These are phyloP conservation scores for Coemansia sp. DNA, from an alignment of 192 early-diverging fungal genomes.

Conservation along the genomic window DNA sequence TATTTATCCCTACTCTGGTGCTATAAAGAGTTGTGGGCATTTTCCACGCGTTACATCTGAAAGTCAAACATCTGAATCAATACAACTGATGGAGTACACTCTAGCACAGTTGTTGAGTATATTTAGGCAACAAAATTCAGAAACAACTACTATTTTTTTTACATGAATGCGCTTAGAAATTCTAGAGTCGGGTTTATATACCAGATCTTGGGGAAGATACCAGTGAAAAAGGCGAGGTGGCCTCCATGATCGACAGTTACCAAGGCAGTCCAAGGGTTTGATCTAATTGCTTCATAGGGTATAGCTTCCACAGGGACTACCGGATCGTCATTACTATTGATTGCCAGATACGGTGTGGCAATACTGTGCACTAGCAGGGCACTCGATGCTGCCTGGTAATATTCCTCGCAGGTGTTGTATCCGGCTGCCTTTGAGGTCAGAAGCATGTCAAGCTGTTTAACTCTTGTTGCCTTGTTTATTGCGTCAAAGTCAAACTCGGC, in stretches of 20 bases:
- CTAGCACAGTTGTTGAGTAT: too few species aligned
- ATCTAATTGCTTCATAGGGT: constrained; percentile 3
- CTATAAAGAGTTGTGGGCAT: background rate
- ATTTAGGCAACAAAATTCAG: too few species aligned
- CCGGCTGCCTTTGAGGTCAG: constrained; percentile 6
- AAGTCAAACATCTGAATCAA: background rate
- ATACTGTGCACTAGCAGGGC: background rate
- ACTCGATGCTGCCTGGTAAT: constrained; percentile 9
- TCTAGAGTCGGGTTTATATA: background rate
- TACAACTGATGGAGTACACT: too few species aligned
- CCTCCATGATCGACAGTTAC: constrained; percentile 7
- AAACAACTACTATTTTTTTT: background rate
- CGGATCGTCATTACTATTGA: constrained; percentile 23
- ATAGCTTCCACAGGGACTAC: constrained; percentile 13
- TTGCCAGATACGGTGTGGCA: constrained; percentile 12
- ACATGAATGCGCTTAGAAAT: background rate
- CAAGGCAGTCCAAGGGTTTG: constrained; percentile 14
- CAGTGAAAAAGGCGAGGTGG: constrained; percentile 18
- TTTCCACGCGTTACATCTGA: background rate
- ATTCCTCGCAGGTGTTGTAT: constrained; percentile 2
- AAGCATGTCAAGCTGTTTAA: constrained; percentile 6
- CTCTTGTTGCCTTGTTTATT: constrained; percentile 1
- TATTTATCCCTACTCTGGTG: background rate
- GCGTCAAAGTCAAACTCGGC: constrained; percentile 7
- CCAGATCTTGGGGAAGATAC: constrained; percentile 14